These are phyloP conservation scores for Erodium moschatum DNA, from an alignment of 441 rosid species.

Conservation along the genomic window DNA sequence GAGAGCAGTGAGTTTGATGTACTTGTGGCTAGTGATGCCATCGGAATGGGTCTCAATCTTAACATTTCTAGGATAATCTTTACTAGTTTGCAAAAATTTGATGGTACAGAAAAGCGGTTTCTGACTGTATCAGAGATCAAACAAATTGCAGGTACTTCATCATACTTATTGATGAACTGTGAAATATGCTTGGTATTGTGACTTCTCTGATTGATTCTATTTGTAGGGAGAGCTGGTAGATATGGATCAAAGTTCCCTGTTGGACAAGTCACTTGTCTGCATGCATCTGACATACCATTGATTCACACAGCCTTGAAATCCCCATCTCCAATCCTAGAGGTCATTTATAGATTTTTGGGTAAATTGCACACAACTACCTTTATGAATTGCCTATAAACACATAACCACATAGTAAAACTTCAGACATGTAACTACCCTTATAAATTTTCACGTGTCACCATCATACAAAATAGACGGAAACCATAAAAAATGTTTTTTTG, in stretches of 20 bases:
- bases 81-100: constrained; percentile 65
- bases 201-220: constrained; percentile 5
- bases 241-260: constrained; percentile 74
- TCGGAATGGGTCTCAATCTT: constrained; percentile 95
- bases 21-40: constrained; percentile 97
- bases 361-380: too few relatives aligned
- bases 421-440: too few relatives aligned
- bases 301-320: constrained; percentile 59
- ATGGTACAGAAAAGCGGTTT: constrained; percentile 59
- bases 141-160: constrained; percentile 74
- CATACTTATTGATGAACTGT: too few relatives aligned
- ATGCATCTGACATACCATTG: constrained; percentile 54
- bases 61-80: constrained; percentile 87
- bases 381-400: too few relatives aligned
- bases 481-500: too few relatives aligned
- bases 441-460: too few relatives aligned
- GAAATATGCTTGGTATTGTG: too few relatives aligned
- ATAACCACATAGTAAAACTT: too few relatives aligned
- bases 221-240: constrained; percentile 84
- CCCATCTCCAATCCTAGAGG: constrained; percentile 73
- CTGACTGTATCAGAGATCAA: constrained; percentile 79
- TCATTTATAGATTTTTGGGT: constrained; percentile 16
- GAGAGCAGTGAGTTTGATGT: constrained; percentile 75
- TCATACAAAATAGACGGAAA: too few relatives aligned
- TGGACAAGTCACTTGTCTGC: constrained; percentile 85